Conservation (phyloP, 345 rosid species). For the Crucihimalaya himalaica region DNA sequence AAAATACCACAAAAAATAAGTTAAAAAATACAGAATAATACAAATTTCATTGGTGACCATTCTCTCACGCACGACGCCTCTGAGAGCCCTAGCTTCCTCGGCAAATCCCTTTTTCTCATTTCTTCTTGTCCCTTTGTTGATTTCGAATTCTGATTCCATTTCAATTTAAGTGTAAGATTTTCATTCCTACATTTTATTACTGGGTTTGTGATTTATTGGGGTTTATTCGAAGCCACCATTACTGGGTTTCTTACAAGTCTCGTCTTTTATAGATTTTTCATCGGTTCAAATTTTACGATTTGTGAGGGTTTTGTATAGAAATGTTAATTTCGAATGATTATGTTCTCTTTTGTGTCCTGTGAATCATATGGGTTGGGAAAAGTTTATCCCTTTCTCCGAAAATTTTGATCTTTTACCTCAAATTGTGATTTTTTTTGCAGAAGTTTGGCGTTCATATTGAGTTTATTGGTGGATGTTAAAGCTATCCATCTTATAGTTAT, state of each 20-base stretch:
- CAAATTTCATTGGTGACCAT: neutral
- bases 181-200: neutral
- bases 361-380: neutral
- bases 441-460: neutral
- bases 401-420: neutral
- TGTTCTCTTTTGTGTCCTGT: neutral
- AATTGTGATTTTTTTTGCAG: conserved; percentile 11
- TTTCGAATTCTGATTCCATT: neutral
- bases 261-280: neutral
- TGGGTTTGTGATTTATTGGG: neutral
- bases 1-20: neutral
- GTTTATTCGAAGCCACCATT: conserved; percentile 4
- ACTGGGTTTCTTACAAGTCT: neutral
- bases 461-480: neutral
- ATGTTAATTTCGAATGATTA: neutral
- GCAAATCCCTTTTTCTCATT: neutral
- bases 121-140: neutral
- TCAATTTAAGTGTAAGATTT: neutral
- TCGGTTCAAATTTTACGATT: neutral
- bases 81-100: conserved; percentile 8
- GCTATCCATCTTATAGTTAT: neutral
- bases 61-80: conserved; percentile 1
- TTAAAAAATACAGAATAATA: neutral
- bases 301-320: neutral
- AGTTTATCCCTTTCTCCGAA: neutral